Base-by-base conservation (phyloP, 208 protist species). In the Acanthamoeba castellanii region DNA sequence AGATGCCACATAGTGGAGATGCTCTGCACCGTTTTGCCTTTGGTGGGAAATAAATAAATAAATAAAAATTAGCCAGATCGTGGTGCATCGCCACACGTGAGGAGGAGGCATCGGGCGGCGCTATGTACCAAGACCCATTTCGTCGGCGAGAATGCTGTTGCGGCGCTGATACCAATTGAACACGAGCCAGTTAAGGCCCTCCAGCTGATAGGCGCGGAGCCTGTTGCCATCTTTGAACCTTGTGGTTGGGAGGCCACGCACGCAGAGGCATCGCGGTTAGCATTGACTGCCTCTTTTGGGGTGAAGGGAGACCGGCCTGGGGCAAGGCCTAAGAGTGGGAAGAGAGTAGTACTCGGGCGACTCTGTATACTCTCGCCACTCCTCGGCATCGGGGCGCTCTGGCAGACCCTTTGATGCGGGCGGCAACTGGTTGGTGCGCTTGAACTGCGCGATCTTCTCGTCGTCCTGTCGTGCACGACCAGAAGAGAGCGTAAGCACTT, bases 151-250 rank as follows among this genome's bases (percentile, higher is more conserved):
- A 66, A 99, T 99, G 68, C 96, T 97, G 42, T 98, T 98, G 95
- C 98, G 98, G 42, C 97, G 96, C 25, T 96, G 18, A 30, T 91
- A 98, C 95, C 98, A 99, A 92, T 97, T 96, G 45, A 97, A 96
- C 7, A 98, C 91, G 22, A 99, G 94, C 96, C 98, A 99, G 93
- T 99, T 99, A 11, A 99, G 98, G 20, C 99, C 99, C 66, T 98
- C 97, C n/a, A 99, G 72, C 96, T 99, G 99, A 90, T 99, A 99
- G 27, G 42, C 57, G 3, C 93, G 18, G 9, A 95, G 84, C 2
- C 9, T n/a, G 30, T 95, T 95, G 25, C 78, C 25, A 20, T 27
- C 47, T 87, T 34, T 47, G 78, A 87, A 34, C 11, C 37, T 59
- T 84, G 27, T 8, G 16, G 16, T 20, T 50, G 16, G 16, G 42